Base-by-base conservation (phyloP, 2,329 filamentous ascomycete genomes). In the Pyrenophora graminea region DNA sequence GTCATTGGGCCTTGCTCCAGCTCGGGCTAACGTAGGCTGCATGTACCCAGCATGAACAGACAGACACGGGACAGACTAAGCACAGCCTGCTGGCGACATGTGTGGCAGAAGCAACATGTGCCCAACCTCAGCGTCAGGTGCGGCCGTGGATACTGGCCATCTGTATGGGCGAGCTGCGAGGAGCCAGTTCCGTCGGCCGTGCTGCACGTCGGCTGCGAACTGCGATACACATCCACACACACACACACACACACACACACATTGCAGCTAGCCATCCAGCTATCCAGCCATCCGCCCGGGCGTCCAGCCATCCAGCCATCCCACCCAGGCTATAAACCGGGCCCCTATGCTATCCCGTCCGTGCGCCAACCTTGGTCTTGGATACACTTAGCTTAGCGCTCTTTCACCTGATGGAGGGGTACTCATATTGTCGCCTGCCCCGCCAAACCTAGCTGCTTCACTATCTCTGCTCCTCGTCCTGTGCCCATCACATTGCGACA, bases 51-150 rank as follows among this genome's bases (percentile, higher is more conserved):
- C 74, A 76, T 75, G 63, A 68, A 62, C 46, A 65, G 62, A 55
- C 63, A 61, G 68, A 69, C 71, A 75, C 73, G 70, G 71, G 73
- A 74, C 66, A 62, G 56, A 53, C 61, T 63, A 64, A 55, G 53
- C 44, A 41, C 27, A 43, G 45, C 31, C 49, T 47, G 54, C 44
- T 52, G 57, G 46, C 56, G 55, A 41, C 46, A 43, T 51, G 46
- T 45, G 31, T 44, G 51, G 43, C 48, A 52, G 53, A 51, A 54
- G 48, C 53, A 55, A 41, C 40, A 41, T 53, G 33, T 48, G 37
- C 39, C 41, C 36, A 41, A 47, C 39, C 40, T 43, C 51, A 42
- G 48, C 33, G 47, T 49, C 57, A 56, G 57, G 46, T 51, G 55
- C 53, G 39, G 52, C 32, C 30, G 41, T 42, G 39, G 39, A 36